These are phyloP conservation scores for Fusarium robinianum DNA, from an alignment of 2,329 filamentous ascomycete species.

Conservation along the genomic window DNA sequence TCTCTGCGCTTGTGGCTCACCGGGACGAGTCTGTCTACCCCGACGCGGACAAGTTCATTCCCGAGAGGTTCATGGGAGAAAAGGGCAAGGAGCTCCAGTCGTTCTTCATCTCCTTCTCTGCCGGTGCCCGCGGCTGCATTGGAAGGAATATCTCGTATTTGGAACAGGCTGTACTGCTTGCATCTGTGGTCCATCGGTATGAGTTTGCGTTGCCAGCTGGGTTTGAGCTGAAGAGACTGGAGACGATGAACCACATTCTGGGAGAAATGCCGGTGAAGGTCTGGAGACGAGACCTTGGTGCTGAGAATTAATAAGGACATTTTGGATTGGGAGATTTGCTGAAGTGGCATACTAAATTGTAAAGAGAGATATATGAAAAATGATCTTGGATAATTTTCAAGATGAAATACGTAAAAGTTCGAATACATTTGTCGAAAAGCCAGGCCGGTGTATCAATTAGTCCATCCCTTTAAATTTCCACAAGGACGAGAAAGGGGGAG, in stretches of 20 bases:
- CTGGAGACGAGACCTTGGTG: constrained; percentile 1
- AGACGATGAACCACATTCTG: constrained; percentile 2
- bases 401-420: too few relatives aligned
- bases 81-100: constrained; percentile 3
- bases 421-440: too few relatives aligned
- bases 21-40: background rate
- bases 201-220: constrained; percentile 1
- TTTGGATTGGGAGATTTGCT: too few relatives aligned
- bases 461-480: too few relatives aligned
- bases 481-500: too few relatives aligned
- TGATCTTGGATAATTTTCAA: too few relatives aligned
- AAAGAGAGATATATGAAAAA: too few relatives aligned
- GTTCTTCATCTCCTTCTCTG: background rate
- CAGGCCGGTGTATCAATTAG: too few relatives aligned
- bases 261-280: constrained; percentile 6
- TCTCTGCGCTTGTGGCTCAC: background rate
- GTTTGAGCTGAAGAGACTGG: background rate
- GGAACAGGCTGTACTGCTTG: constrained; percentile 3
- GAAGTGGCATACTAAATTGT: too few relatives aligned
- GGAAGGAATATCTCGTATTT: constrained; percentile 1
- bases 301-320: background rate
- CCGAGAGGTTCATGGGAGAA: background rate
- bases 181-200: constrained; percentile 3
- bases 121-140: constrained; percentile 3
- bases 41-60: constrained; percentile 1